A percentile compares a stretch with the other conserved stretches of the same genome.
phyloP scores from a whole-genome alignment of 176 grass and related monocot species.

The Metroxylon sagu region DNA sequence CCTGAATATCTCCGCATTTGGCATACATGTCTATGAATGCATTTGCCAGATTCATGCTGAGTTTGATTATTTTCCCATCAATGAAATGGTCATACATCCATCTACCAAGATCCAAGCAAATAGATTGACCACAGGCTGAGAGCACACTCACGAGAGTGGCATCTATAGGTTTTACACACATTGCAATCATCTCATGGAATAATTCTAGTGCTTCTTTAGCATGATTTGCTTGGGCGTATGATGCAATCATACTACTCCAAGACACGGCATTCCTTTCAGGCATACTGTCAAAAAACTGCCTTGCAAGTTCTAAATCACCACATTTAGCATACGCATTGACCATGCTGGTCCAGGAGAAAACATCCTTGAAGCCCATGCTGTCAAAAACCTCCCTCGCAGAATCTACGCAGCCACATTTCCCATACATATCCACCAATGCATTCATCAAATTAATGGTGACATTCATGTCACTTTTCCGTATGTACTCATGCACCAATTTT shows the following conservation, averaged over 20 bases:
- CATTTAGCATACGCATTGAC: slow-evolving; percentile 44
- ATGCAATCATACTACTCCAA: slow-evolving; percentile 61
- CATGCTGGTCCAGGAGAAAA: slow-evolving; percentile 62
- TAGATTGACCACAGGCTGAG: slow-evolving; percentile 35
- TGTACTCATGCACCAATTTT: slow-evolving; percentile 25
- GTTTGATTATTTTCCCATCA: slow-evolving; percentile 18
- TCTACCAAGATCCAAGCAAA: slow-evolving; percentile 52
- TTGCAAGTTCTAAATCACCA: slow-evolving; percentile 33
- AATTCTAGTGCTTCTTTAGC: slow-evolving; percentile 32
- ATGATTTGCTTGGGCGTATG: slow-evolving; percentile 36
- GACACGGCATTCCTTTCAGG: slow-evolving; percentile 44
- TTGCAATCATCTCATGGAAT: slow-evolving; percentile 42
- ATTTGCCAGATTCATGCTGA: slow-evolving; percentile 49
- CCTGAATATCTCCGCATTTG: slow-evolving; percentile 57
- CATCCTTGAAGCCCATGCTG: slow-evolving; percentile 36
- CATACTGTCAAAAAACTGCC: slow-evolving; percentile 31
- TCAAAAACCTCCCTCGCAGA: slow-evolving; percentile 50
- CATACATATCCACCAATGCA: slow-evolving; percentile 44
- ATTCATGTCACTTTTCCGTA: slow-evolving; percentile 5
- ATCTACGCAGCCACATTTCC: slow-evolving; percentile 35
- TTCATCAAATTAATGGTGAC: slow-evolving; percentile 31
- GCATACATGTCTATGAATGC: slow-evolving; percentile 50
- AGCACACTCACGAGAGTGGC: slow-evolving; percentile 51
- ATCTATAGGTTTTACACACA: slow-evolving; percentile 41
- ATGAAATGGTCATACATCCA: slow-evolving; percentile 41